Conservation (phyloP, 2,329 filamentous ascomycete genomes). For the Diaporthe sp. region DNA sequence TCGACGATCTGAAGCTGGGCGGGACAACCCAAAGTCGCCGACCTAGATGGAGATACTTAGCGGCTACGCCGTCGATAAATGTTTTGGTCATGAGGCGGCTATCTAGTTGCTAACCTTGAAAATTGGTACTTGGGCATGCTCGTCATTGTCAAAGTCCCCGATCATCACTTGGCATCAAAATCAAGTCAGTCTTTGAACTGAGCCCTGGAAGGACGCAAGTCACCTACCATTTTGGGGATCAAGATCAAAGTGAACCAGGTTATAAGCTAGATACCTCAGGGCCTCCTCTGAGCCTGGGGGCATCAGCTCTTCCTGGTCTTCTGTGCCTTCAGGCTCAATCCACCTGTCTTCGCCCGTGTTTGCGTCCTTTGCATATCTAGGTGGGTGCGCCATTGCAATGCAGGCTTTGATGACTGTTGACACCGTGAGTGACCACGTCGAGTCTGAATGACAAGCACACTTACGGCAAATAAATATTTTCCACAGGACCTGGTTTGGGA, state of each 20-base stretch:
- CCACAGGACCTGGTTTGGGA: neutral
- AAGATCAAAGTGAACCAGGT: constrained; percentile 13
- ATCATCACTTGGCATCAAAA: neutral
- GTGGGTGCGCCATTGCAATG: constrained; percentile 3
- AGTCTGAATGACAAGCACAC: neutral
- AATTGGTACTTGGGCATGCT: constrained; percentile 11
- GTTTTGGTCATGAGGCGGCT: neutral
- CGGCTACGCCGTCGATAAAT: neutral
- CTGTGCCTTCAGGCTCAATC: neutral
- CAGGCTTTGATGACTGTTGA: constrained; percentile 3
- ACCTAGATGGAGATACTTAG: constrained; percentile 20
- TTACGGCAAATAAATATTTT: constrained; percentile 23
- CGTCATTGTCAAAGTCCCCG: constrained; percentile 1
- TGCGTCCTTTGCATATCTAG: neutral
- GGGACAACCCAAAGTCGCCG: constrained; percentile 5
- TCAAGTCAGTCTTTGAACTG: neutral
- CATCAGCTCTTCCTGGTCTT: neutral
- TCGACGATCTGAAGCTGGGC: neutral
- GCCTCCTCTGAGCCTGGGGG: neutral
- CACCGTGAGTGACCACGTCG: neutral
- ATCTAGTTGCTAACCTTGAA: constrained; percentile 10
- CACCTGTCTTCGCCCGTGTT: neutral
- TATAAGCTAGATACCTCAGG: neutral
- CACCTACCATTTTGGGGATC: neutral
- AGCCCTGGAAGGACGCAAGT: too few species aligned